phyloP scores from a whole-genome alignment of 1,139 yeast species.

The Suhomyces panamericanus region DNA sequence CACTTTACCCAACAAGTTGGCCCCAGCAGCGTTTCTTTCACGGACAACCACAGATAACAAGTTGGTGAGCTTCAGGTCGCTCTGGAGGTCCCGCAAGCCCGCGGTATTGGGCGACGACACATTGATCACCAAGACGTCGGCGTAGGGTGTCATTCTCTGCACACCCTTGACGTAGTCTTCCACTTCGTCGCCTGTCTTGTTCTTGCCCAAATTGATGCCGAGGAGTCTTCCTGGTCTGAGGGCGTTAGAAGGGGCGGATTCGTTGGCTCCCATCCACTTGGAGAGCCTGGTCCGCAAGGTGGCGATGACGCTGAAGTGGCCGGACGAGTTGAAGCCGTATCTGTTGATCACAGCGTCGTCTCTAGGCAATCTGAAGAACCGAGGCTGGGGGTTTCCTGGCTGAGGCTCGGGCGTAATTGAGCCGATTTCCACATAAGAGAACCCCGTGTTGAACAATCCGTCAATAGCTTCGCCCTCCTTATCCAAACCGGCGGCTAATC shows the following conservation, averaged over 20 bases:
- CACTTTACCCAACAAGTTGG: conserved; percentile 41
- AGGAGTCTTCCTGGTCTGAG: conserved; percentile 65
- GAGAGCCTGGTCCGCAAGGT: conserved; percentile 63
- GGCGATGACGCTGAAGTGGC: conserved; percentile 74
- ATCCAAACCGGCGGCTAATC: conserved; percentile 95
- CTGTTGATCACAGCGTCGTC: conserved; percentile 93
- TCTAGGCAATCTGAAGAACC: conserved; percentile 80
- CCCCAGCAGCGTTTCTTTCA: conserved; percentile 52
- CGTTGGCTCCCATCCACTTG: conserved; percentile 31
- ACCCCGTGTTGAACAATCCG: conserved; percentile 72
- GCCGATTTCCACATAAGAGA: conserved; percentile 89
- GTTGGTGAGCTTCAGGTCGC: conserved; percentile 66
- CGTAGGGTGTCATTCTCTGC: conserved; percentile 72
- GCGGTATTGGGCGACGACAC: conserved; percentile 98
- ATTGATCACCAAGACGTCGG: conserved; percentile 86
- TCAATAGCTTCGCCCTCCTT: conserved; percentile 95
- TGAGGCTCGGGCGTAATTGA: conserved; percentile 91
- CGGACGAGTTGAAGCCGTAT: conserved; percentile 91
- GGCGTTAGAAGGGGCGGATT: conserved; percentile 47
- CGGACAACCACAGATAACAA: conserved; percentile 64
- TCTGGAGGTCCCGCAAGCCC: conserved; percentile 84
- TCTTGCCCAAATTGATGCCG: conserved; percentile 87
- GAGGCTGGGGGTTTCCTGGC: conserved; percentile 89
- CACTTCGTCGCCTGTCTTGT: conserved; percentile 87
- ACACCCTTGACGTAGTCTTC: conserved; percentile 86